These are phyloP conservation scores for Lolium multiflorum DNA, from an alignment of 176 grass and related monocot species.

Conservation along the genomic window DNA sequence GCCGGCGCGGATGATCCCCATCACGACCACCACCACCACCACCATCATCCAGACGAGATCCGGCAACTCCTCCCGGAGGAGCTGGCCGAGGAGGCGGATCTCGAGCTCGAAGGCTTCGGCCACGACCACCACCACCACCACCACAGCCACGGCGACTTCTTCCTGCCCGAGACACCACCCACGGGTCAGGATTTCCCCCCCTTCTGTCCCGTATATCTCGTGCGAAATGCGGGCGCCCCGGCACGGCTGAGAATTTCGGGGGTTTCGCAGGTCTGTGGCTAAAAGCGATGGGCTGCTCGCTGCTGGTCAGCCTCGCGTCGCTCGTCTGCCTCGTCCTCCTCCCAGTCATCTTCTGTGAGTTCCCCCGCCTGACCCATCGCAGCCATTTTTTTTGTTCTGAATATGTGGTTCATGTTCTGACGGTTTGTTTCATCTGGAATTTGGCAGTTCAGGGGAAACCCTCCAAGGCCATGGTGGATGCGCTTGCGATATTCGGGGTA, in stretches of 20 bases:
- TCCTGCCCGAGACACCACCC: constrained; percentile 46
- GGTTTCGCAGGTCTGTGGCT: constrained; percentile 76
- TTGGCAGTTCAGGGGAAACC: constrained; percentile 90
- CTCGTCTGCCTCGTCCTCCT: constrained; percentile 92
- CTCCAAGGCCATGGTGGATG: constrained; percentile 85
- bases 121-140: constrained; percentile 38
- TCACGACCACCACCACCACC: constrained; percentile 44
- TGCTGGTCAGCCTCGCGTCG: constrained; percentile 95
- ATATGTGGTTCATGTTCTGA: background rate
- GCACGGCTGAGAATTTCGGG: constrained; percentile 34
- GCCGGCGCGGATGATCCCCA: constrained; percentile 7
- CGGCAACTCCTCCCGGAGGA: constrained; percentile 83
- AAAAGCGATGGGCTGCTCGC: constrained; percentile 93
- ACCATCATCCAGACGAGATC: constrained; percentile 58
- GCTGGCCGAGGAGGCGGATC: constrained; percentile 95
- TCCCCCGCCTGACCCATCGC: background rate
- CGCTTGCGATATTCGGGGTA: constrained; percentile 94
- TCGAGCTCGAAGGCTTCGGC: constrained; percentile 62
- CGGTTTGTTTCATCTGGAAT: constrained; percentile 1
- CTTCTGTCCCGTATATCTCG: background rate
- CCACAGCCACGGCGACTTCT: constrained; percentile 49
- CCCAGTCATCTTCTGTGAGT: constrained; percentile 93
- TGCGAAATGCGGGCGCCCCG: background rate
- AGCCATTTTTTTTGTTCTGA: background rate
- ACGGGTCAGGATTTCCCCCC: constrained; percentile 57